phyloP scores from a whole-genome alignment of 345 rosid species.

The Rhodomyrtus tomentosa region DNA sequence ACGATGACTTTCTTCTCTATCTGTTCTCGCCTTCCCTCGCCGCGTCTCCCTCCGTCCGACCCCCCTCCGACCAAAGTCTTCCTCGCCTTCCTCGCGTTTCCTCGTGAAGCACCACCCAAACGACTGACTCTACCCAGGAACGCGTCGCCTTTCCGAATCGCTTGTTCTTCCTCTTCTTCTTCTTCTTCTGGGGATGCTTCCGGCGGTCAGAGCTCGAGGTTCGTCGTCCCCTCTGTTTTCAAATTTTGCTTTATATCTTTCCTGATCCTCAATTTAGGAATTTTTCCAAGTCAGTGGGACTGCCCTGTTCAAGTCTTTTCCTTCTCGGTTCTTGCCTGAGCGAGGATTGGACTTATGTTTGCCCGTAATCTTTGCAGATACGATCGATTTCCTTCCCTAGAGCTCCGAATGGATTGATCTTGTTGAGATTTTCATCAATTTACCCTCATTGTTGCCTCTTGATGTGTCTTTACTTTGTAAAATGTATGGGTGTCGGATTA shows the following conservation, averaged over 20 bases:
- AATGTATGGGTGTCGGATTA: not conserved
- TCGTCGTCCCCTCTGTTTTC: not conserved
- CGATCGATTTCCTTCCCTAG: not conserved
- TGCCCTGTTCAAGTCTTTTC: not conserved
- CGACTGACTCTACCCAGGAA: conserved; percentile 7
- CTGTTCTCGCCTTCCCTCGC: not conserved
- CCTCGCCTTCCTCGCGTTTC: conserved; percentile 4
- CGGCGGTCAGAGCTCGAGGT: conserved; percentile 45
- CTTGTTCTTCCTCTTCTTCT: conserved; percentile 26
- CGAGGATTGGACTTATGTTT: not conserved
- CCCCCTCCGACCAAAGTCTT: not conserved
- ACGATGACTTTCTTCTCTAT: not conserved
- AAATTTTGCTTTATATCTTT: not conserved
- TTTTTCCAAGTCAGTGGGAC: not conserved
- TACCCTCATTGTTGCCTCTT: not conserved
- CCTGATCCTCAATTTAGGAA: not conserved
- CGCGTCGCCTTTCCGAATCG: conserved; percentile 7
- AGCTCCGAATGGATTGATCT: not conserved
- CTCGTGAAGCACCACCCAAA: conserved; percentile 2
- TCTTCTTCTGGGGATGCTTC: conserved; percentile 28
- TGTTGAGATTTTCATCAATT: not conserved
- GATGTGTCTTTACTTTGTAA: not conserved
- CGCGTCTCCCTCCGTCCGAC: not conserved
- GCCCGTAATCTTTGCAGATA: not conserved
- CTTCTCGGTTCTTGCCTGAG: not conserved